A percentile compares a stretch with the other conserved stretches of the same genome.
phyloP scores from a whole-genome alignment of 352 stramenopile genomes.

The Plasmopara halstedii region DNA sequence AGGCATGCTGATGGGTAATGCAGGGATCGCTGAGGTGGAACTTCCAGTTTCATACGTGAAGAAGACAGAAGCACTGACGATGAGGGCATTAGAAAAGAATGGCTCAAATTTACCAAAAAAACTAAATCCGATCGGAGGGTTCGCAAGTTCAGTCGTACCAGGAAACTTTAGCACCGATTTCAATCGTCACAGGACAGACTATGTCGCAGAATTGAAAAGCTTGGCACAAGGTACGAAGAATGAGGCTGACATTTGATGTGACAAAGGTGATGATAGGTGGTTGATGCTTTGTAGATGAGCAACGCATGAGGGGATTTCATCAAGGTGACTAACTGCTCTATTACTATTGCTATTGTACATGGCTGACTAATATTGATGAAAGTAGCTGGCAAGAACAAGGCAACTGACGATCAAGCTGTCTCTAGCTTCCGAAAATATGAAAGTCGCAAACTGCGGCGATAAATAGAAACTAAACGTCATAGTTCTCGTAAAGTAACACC shows the following conservation, averaged over 20 bases:
- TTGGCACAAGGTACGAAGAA: slow-evolving; percentile 40
- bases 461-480: background rate
- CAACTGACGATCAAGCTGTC: slow-evolving; percentile 56
- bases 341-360: background rate
- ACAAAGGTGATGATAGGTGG: background rate
- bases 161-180: slow-evolving; percentile 76
- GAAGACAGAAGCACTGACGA: slow-evolving; percentile 42
- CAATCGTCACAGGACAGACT: slow-evolving; percentile 61
- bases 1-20: slow-evolving; percentile 68
- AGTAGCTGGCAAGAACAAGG: slow-evolving; percentile 55
- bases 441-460: slow-evolving; percentile 29
- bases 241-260: background rate
- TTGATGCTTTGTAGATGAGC: slow-evolving; percentile 43
- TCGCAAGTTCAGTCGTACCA: slow-evolving; percentile 49
- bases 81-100: slow-evolving; percentile 30
- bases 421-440: slow-evolving; percentile 70
- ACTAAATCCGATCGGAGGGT: slow-evolving; percentile 17
- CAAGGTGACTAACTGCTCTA: slow-evolving; percentile 18
- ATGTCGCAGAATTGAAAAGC: slow-evolving; percentile 60
- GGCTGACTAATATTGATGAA: no score
- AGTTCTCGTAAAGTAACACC: no score
- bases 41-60: slow-evolving; percentile 47
- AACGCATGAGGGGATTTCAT: slow-evolving; percentile 56
- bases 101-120: background rate
- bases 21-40: slow-evolving; percentile 75